Evolutionary conservation across 2,329 filamentous ascomycete species (phyloP).

Genomic region (Aspergillus sp.): DNA sequence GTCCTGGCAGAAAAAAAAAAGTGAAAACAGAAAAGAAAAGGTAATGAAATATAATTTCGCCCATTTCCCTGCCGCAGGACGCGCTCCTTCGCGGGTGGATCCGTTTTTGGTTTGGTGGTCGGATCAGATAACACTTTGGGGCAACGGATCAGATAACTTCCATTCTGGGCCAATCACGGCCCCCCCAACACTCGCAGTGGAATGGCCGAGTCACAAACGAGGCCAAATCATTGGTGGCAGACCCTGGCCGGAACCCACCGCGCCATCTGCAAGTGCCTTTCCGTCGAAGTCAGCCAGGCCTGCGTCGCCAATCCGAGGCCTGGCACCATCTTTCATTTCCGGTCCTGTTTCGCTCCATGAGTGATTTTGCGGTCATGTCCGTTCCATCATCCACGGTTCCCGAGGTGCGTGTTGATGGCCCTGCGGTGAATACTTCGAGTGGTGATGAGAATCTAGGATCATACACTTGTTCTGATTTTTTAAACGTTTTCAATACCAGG

Average conservation of each 20-base stretch:
- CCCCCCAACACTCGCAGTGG: not conserved
- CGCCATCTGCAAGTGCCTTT: constrained; percentile 2
- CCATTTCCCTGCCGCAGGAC: too few relatives aligned
- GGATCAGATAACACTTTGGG: constrained; percentile 12
- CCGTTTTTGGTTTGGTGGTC: not conserved
- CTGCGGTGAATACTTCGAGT: not conserved
- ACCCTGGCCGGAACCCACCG: not conserved
- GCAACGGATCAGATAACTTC: constrained; percentile 11
- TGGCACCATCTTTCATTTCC: not conserved
- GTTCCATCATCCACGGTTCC: not conserved
- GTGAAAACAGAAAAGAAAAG: too few relatives aligned
- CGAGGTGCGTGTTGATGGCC: not conserved
- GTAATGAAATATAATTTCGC: not conserved
- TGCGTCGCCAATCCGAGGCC: too few relatives aligned
- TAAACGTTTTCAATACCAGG: not conserved
- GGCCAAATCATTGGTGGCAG: not conserved
- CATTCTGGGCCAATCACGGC: constrained; percentile 1
- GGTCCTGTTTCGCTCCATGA: not conserved
- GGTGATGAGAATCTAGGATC: not conserved
- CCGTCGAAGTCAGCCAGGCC: not conserved
- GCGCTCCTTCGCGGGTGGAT: not conserved
- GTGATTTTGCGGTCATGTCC: not conserved
- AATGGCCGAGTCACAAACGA: not conserved
- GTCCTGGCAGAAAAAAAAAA: too few relatives aligned
- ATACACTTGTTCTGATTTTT: not conserved